A percentile compares a stretch with the other conserved stretches of the same genome.
Conservation (phyloP, 2,329 filamentous ascomycete species). For the Ophioceras dolichostomum region DNA sequence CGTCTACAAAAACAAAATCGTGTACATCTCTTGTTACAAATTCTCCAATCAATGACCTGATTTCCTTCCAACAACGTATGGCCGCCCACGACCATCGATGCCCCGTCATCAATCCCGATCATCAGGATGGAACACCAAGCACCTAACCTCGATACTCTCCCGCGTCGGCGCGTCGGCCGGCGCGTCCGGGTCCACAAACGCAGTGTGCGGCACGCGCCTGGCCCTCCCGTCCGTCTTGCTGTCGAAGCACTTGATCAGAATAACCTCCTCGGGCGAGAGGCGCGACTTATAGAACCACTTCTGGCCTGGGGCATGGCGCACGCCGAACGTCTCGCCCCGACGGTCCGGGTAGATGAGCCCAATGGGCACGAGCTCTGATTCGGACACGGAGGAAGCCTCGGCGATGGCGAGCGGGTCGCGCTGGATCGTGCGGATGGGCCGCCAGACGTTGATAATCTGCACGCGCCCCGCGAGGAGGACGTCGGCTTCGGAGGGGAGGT, state of each 20-base stretch:
- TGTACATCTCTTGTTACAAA: too few relatives aligned
- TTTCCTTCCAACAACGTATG: too few relatives aligned
- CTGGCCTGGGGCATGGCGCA: constrained; percentile 48
- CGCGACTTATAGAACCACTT: constrained; percentile 73
- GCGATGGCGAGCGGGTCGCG: constrained; percentile 58
- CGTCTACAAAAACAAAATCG: too few relatives aligned
- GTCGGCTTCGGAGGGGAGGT: constrained; percentile 31
- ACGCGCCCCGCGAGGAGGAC: constrained; percentile 30
- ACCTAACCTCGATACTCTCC: constrained; percentile 83
- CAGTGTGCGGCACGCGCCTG: constrained; percentile 57
- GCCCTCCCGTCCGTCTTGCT: constrained; percentile 43
- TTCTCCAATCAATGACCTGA: too few relatives aligned
- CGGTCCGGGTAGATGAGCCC: constrained; percentile 60
- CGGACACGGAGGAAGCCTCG: constrained; percentile 46
- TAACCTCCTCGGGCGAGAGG: constrained; percentile 60
- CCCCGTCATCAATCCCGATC: neutral
- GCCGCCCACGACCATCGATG: neutral
- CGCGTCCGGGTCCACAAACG: constrained; percentile 66
- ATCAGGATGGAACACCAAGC: constrained; percentile 54
- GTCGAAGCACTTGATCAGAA: constrained; percentile 72
- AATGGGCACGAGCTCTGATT: constrained; percentile 56
- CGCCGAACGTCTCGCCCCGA: constrained; percentile 61
- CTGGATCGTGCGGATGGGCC: constrained; percentile 47
- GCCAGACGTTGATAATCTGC: constrained; percentile 79
- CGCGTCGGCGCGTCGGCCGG: constrained; percentile 56